A percentile compares a stretch with the other conserved stretches of the same genome.
These are phyloP conservation scores for Malassezia pachydermatis DNA, from an alignment of 1,284 basidiomycete species.

Conservation along the genomic window DNA sequence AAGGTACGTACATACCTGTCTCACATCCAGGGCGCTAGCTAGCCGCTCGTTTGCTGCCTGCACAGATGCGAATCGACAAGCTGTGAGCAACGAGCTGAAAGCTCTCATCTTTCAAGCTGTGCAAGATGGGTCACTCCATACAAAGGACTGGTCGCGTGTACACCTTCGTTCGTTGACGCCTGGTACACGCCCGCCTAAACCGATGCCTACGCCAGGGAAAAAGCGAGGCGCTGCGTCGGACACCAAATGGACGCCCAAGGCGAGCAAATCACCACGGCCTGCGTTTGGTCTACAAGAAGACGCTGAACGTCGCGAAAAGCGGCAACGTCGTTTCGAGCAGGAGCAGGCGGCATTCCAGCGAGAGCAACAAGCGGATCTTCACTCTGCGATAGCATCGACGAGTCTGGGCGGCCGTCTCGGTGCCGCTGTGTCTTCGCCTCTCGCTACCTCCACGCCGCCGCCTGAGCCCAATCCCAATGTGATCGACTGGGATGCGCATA, in stretches of 20 bases:
- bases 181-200: slow-evolving; percentile 11
- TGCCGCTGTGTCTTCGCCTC: slow-evolving; percentile 7
- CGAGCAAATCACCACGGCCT: slow-evolving; percentile 55
- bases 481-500: slow-evolving; percentile 88
- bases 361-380: slow-evolving; percentile 25
- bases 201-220: too few relatives aligned
- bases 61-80: slow-evolving; percentile 48
- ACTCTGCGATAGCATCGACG: slow-evolving; percentile 28
- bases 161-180: slow-evolving; percentile 14
- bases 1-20: slow-evolving; percentile 5
- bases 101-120: slow-evolving; percentile 49
- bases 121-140: slow-evolving; percentile 65
- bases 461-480: slow-evolving; percentile 54
- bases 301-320: slow-evolving; percentile 34
- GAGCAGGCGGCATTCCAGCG: slow-evolving; percentile 34
- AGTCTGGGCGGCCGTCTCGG: slow-evolving; percentile 28
- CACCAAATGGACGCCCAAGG: slow-evolving; percentile 25
- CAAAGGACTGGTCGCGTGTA: slow-evolving; percentile 72
- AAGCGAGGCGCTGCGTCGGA: neutral
- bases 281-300: slow-evolving; percentile 23
- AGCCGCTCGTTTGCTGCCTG: slow-evolving; percentile 40
- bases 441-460: slow-evolving; percentile 6
- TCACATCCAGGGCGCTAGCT: slow-evolving; percentile 30
- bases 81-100: slow-evolving; percentile 50
- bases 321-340: slow-evolving; percentile 41